phyloP scores from a whole-genome alignment of 192 early-diverging fungal genomes.

The Ramicandelaber brevisporus region DNA sequence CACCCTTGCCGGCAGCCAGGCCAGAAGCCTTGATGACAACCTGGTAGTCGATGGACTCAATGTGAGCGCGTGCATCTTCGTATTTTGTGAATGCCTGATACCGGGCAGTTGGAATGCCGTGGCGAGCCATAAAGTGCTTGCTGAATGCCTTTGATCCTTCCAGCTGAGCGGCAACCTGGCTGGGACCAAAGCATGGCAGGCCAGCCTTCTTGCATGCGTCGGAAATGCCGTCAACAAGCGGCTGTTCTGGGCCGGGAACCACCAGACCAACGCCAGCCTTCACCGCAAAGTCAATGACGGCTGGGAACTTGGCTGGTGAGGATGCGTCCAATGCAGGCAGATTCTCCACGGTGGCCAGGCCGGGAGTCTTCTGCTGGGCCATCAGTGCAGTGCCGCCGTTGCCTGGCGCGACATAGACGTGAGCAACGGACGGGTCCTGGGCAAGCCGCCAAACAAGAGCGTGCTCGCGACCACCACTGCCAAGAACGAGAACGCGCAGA shows the following conservation, averaged over 20 bases:
- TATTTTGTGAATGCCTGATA: slow-evolving; percentile 71
- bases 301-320: slow-evolving; percentile 39
- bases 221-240: slow-evolving; percentile 78
- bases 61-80: slow-evolving; percentile 35
- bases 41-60: slow-evolving; percentile 25
- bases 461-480: slow-evolving; percentile 90
- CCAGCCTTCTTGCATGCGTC: slow-evolving; percentile 51
- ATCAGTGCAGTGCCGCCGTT: slow-evolving; percentile 84
- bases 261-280: slow-evolving; percentile 50
- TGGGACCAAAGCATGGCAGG: slow-evolving; percentile 70
- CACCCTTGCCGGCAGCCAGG: slow-evolving; percentile 94
- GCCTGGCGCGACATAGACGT: slow-evolving; percentile 76
- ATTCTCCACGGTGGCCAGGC: too few relatives aligned
- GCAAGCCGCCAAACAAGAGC: slow-evolving; percentile 80
- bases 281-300: slow-evolving; percentile 50
- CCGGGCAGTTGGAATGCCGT: slow-evolving; percentile 84
- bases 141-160: slow-evolving; percentile 98
- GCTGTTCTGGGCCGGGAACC: slow-evolving; percentile 89
- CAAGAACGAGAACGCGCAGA: slow-evolving; percentile 63
- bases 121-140: slow-evolving; percentile 95
- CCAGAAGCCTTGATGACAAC: slow-evolving; percentile 93
- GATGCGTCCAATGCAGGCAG: slow-evolving; percentile 36
- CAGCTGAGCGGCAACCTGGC: slow-evolving; percentile 60
- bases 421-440: slow-evolving; percentile 42
- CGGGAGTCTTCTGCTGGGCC: slow-evolving; percentile 37